Evolutionary conservation across 441 rosid genomes (phyloP), one percentile per base, ranked within the genome.

Genomic region (Corymbia calophylla): DNA sequence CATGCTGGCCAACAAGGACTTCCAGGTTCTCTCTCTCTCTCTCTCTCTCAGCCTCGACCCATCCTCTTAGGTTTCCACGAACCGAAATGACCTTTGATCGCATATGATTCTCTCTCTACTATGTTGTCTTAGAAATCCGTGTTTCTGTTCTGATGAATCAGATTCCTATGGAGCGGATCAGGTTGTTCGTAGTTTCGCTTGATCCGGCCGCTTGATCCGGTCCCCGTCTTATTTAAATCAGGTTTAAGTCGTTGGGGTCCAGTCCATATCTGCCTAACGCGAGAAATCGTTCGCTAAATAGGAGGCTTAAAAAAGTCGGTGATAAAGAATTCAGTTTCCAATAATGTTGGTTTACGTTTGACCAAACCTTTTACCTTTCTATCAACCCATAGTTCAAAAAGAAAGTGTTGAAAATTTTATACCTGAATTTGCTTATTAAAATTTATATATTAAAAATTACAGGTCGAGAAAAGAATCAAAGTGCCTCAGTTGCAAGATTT

Each of bases 1-100:
- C 62, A 96, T 96, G 97, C 23, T 93, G 56, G 25, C 93, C 44
- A 90, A 87, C 86, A 94, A 94, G 48, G 97, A 96, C 53, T 95
- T 94, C 19, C 88, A 91, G 98, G 96, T 94, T 16, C 17, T 39
- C 16, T 29, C 12, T 56, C 15, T 31, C 44, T 88, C 55, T 53
- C 39, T 70, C 32, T 32, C n/a, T 16, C 44, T 39, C 44, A 39
- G 13, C 39, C 68, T 68, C 51, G n/a, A 21, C 49, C 51, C 29
- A 47, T 21, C 51, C n/a, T 39, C 84, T 23, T 39, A 21, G 51
- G 51, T 66, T 66, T 66, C 77, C 39, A 16, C 39, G 77, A 54
- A 17, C 21, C 21, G 56, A 21, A 54, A 54, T 54, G 23, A 54
- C 56, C 56, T 35, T 17, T 18, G 23, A 16, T 18, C 18, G 56